Evolutionary conservation across 108 stramenopile species (phyloP).

Genomic region (Aurantiochytrium sp.): DNA sequence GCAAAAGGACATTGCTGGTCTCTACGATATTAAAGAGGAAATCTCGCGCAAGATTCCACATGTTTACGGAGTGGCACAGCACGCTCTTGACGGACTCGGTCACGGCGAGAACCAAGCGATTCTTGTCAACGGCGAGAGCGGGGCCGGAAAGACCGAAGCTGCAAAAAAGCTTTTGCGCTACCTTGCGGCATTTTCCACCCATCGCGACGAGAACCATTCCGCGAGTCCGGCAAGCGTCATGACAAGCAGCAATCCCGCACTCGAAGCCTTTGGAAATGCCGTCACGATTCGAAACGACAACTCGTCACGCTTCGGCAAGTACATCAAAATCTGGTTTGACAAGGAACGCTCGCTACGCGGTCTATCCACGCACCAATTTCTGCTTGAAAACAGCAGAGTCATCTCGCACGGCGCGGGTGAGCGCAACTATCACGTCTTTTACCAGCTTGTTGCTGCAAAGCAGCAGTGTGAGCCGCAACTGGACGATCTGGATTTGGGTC

Average conservation of each 20-base stretch:
- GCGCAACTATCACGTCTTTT: conserved; percentile 23
- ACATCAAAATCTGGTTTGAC: background rate
- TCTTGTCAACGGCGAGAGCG: conserved; percentile 26
- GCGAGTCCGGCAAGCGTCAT: conserved; percentile 50
- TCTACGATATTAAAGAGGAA: background rate
- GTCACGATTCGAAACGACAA: conserved; percentile 13
- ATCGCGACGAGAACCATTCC: too few species aligned
- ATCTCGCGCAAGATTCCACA: background rate
- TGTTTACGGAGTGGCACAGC: background rate
- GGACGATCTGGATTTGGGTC: background rate
- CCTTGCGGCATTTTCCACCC: conserved; percentile 26
- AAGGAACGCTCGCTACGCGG: background rate
- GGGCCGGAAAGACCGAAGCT: conserved; percentile 33
- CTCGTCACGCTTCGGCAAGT: conserved; percentile 18
- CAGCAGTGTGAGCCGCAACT: background rate
- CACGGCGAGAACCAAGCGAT: background rate
- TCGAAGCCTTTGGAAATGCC: conserved; percentile 27
- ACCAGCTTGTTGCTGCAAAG: conserved; percentile 3
- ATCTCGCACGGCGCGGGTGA: background rate
- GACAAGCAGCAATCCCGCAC: conserved; percentile 21
- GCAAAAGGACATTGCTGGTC: background rate
- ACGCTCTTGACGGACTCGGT: background rate
- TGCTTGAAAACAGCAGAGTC: conserved; percentile 20
- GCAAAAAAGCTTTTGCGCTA: background rate
- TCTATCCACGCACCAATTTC: background rate